phyloP scores from a whole-genome alignment of 1,284 basidiomycete species.

The Amylostereum chailletii region DNA sequence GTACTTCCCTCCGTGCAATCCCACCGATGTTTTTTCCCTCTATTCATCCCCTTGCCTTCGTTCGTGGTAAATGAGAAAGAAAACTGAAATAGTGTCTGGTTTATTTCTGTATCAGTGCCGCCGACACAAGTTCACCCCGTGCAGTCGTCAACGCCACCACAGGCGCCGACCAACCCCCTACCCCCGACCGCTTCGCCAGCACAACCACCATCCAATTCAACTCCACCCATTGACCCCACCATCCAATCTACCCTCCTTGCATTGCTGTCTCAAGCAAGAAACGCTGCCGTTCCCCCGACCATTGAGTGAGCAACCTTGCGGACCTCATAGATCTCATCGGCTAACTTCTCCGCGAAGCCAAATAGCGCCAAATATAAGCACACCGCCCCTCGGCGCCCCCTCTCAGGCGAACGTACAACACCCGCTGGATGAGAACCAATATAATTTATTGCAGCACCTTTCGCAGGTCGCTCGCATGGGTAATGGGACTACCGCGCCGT shows the following conservation, averaged over 20 bases:
- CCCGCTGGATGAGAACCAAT: constrained; percentile 43
- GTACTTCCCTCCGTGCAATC: constrained; percentile 63
- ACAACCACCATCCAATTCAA: constrained; percentile 20
- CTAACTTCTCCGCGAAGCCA: constrained; percentile 34
- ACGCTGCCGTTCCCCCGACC: constrained; percentile 14
- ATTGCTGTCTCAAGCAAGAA: constrained; percentile 54
- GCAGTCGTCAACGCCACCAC: constrained; percentile 17
- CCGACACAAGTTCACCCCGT: constrained; percentile 29
- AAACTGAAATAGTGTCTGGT: constrained; percentile 58
- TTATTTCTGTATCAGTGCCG: constrained; percentile 57
- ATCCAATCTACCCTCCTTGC: constrained; percentile 58
- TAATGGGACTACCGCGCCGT: constrained; percentile 20
- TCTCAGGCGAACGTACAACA: not conserved
- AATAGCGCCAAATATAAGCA: constrained; percentile 48
- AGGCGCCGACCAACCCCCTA: constrained; percentile 21
- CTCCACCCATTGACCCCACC: constrained; percentile 26
- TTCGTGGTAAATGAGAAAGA: constrained; percentile 37
- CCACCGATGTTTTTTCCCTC: constrained; percentile 37
- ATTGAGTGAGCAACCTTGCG: constrained; percentile 6
- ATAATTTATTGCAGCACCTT: constrained; percentile 67
- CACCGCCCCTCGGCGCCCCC: not conserved
- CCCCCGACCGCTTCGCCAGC: constrained; percentile 14
- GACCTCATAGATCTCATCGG: constrained; percentile 1
- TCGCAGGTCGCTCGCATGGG: constrained; percentile 46
- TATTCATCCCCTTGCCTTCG: constrained; percentile 16